phyloP scores from a whole-genome alignment of 2,329 filamentous ascomycete species.

The Alternaria solani region DNA sequence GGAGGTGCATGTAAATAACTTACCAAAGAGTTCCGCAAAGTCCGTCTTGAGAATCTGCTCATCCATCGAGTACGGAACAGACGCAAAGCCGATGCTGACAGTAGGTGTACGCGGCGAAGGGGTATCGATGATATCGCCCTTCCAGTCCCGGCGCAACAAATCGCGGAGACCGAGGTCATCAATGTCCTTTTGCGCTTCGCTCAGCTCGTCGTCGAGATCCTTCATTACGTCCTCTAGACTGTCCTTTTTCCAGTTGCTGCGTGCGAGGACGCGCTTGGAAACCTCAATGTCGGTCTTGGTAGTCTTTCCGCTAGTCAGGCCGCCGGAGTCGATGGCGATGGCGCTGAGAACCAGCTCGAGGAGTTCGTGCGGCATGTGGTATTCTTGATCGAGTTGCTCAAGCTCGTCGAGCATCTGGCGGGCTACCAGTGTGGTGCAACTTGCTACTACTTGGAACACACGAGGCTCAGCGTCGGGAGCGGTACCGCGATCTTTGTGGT shows the following conservation, averaged over 20 bases:
- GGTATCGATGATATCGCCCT: constrained; percentile 58
- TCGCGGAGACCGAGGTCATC: constrained; percentile 54
- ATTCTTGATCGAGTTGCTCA: constrained; percentile 54
- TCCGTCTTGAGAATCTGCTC: constrained; percentile 57
- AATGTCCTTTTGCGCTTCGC: constrained; percentile 55
- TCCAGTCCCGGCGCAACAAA: constrained; percentile 58
- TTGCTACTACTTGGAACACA: constrained; percentile 56
- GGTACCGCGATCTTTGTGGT: constrained; percentile 55
- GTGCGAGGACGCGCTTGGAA: constrained; percentile 51
- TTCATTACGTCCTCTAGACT: constrained; percentile 55
- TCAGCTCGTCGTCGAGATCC: constrained; percentile 52
- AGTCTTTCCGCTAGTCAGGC: constrained; percentile 47
- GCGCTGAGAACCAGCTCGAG: constrained; percentile 59
- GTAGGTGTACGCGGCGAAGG: constrained; percentile 57
- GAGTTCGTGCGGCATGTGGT: constrained; percentile 59
- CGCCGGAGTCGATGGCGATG: constrained; percentile 58
- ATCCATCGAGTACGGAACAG: constrained; percentile 57
- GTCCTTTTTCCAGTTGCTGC: constrained; percentile 54
- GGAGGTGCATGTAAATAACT: neutral
- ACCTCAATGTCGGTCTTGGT: constrained; percentile 52
- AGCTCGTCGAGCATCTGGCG: constrained; percentile 59
- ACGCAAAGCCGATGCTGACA: constrained; percentile 57
- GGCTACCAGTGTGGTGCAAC: constrained; percentile 58
- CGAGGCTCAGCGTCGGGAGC: constrained; percentile 55
- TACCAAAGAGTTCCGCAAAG: constrained; percentile 55